A percentile compares a stretch with the other conserved stretches of the same genome.
Evolutionary conservation across 1,139 yeast species (phyloP).

Genomic region (Protomyces gravidus): DNA sequence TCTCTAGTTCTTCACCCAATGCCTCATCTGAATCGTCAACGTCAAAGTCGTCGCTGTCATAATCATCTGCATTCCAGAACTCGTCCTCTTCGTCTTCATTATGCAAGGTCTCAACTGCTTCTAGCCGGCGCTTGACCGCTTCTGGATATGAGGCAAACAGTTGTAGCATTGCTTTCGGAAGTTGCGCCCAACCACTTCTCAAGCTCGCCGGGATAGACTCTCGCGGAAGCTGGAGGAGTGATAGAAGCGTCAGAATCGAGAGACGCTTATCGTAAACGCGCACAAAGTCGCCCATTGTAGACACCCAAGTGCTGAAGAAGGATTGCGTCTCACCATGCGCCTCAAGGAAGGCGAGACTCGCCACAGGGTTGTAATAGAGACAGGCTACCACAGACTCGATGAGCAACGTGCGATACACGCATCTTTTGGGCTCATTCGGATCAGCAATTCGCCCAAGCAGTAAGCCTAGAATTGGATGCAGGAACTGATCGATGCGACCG

Average conservation of each 20-base stretch:
- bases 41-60: constrained; percentile 47
- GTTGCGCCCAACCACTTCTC: constrained; percentile 40
- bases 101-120: constrained; percentile 54
- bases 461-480: constrained; percentile 45
- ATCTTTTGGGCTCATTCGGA: constrained; percentile 35
- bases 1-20: constrained; percentile 38
- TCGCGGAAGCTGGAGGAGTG: constrained; percentile 45
- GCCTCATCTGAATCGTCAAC: constrained; percentile 47
- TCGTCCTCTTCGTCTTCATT: constrained; percentile 47
- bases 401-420: constrained; percentile 47
- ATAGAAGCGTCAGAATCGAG: constrained; percentile 61
- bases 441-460: constrained; percentile 37
- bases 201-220: constrained; percentile 42
- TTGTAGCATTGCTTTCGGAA: constrained; percentile 50
- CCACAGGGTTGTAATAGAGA: constrained; percentile 57
- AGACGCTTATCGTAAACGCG: constrained; percentile 81
- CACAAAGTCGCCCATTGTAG: constrained; percentile 52
- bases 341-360: constrained; percentile 54
- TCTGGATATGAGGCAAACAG: constrained; percentile 61
- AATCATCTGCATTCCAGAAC: constrained; percentile 41
- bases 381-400: constrained; percentile 65
- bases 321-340: constrained; percentile 47
- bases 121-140: constrained; percentile 51
- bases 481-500: constrained; percentile 44
- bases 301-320: constrained; percentile 69